phyloP scores from a whole-genome alignment of 805 yeast species.

The Debaryomyces tyrocola region DNA sequence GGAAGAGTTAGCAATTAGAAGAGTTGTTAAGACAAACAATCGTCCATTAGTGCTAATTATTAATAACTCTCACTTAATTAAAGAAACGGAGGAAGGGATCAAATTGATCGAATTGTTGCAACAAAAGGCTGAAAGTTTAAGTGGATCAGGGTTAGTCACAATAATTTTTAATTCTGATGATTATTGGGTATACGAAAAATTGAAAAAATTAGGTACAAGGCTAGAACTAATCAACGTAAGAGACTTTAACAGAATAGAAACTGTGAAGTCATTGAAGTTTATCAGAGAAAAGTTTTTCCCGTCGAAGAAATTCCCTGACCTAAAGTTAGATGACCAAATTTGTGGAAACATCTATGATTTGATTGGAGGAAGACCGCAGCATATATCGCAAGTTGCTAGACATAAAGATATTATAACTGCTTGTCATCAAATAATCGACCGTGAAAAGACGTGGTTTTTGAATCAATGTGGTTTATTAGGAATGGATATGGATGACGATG shows the following conservation, averaged over 20 bases:
- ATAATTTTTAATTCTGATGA: constrained; percentile 80
- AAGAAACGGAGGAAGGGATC: constrained; percentile 71
- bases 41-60: constrained; percentile 69
- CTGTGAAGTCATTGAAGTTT: constrained; percentile 53
- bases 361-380: constrained; percentile 85
- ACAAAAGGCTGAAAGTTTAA: constrained; percentile 76
- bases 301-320: constrained; percentile 32
- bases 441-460: constrained; percentile 82
- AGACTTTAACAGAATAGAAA: constrained; percentile 57
- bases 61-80: constrained; percentile 72
- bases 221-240: constrained; percentile 69
- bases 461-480: constrained; percentile 82
- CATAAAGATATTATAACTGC: constrained; percentile 57
- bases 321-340: constrained; percentile 30
- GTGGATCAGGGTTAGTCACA: constrained; percentile 71
- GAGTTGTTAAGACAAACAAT: constrained; percentile 37
- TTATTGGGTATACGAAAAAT: constrained; percentile 81
- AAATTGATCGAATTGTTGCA: constrained; percentile 73
- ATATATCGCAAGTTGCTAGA: constrained; percentile 67
- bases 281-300: constrained; percentile 46
- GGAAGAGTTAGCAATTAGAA: constrained; percentile 65
- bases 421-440: constrained; percentile 68
- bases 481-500: constrained; percentile 82
- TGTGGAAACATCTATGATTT: constrained; percentile 62
- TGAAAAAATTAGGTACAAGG: constrained; percentile 70